Evolutionary conservation across 31 red algal species (phyloP), one percentile per base, ranked within the genome.

Genomic region (Bonnemaisonia californica): DNA sequence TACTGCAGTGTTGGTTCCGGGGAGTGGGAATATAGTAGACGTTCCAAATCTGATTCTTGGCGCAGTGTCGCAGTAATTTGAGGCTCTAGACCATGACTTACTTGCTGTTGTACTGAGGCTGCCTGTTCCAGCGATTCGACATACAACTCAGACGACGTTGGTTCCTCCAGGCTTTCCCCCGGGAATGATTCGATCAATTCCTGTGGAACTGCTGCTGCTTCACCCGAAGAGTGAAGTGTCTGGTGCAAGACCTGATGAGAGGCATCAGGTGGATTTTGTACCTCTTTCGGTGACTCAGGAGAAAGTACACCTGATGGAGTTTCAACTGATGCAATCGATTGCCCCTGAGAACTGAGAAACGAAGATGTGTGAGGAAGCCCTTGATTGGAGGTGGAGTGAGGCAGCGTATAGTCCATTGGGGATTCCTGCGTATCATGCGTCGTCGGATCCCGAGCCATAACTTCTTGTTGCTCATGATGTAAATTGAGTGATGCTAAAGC

Each of bases 251-350:
- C 36, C 35, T 23, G 63, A 8, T 51, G 45, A 51, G 45, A 16
- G 16, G 45, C 45, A 11, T 51, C 45, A 16, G 45, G 45, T 51
- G 45, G 45, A 51, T 11, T 51, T 7, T 65, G 23, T 58, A 64
- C 29, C 26, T 77, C 65, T 55, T 77, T 38, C 29, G 24, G 41
- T 12, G 63, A 13, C 16, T 27, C 60, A n/a, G 73, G 71, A 18
- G 72, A 69, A 21, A 60, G 29, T 29, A 33, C 45, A 22, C 48
- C 48, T 22, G 83, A 36, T 26, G 81, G 62, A 18, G 48, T 59
- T 40, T 78, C 73, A 60, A 78, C 48, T 32, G 83, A 78, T 57
- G 60, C 56, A 41, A 54, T 67, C 34, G 83, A 87, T 54, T 69
- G 73, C 56, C 72, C 59, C 23, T 75, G 60, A 21, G 73, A 79